Evolutionary conservation across 2,329 filamentous ascomycete species (phyloP).

Genomic region (Aphanocladium album): DNA sequence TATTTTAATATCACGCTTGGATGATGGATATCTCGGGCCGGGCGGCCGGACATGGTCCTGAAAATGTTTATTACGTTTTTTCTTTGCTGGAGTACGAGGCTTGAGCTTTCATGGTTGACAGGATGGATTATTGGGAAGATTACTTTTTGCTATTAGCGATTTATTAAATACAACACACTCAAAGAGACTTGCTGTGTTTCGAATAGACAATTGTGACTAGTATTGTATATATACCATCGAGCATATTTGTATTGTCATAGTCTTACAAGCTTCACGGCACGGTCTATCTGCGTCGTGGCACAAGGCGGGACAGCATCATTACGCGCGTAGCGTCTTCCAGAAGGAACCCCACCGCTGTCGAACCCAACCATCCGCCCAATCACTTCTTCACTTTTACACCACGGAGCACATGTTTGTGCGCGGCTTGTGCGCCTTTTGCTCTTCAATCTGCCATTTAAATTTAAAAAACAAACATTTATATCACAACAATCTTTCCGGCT

Average conservation of each 20-base stretch:
- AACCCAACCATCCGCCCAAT: not conserved
- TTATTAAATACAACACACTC: not conserved
- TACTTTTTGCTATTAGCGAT: constrained; percentile 5
- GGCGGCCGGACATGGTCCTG: not conserved
- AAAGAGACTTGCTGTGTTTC: not conserved
- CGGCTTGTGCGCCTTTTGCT: too few relatives aligned
- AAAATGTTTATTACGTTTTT: not conserved
- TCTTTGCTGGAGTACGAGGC: not conserved
- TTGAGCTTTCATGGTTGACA: not conserved
- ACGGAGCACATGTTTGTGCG: too few relatives aligned
- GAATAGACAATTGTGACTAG: not conserved
- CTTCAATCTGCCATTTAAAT: too few relatives aligned
- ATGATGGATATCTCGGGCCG: not conserved
- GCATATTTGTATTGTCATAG: too few relatives aligned
- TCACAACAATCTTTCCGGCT: too few relatives aligned
- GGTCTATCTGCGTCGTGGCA: not conserved
- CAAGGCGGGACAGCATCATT: not conserved
- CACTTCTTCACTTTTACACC: not conserved
- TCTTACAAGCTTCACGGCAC: too few relatives aligned
- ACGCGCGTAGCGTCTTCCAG: too few relatives aligned
- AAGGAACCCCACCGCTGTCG: too few relatives aligned
- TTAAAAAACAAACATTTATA: too few relatives aligned
- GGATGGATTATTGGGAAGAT: not conserved
- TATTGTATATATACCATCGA: too few relatives aligned
- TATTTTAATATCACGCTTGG: not conserved